Base-by-base conservation (phyloP, 2,329 filamentous ascomycete species). In the Exserohilum turcica region DNA sequence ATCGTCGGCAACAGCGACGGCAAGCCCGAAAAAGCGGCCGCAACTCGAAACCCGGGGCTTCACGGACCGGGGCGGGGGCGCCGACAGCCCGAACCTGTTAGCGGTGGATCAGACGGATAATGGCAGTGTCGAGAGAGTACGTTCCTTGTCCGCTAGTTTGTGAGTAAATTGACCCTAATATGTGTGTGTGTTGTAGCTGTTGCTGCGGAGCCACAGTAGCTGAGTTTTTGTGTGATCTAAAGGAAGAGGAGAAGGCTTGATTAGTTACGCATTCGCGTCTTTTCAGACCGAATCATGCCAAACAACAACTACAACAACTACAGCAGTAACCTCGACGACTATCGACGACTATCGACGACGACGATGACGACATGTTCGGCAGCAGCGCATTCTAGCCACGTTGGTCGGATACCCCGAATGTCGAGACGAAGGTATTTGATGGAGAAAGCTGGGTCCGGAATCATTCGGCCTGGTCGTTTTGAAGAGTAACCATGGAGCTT, bases 31-130 rank as follows among this genome's bases (percentile, higher is more conserved):
- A 56, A 63, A 63, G 56, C 78, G 86, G 52, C 86, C 86, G 33
- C 71, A 75, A n/a, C 68, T 86, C 56, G 79, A 89, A 62, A 77
- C 81, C 43, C 82, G 90, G 55, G 83, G 90, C 13, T 84, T 87
- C 64, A 92, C 89, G n/a, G 86, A 86, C 51, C 82, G 83, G 38
- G 88, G 87, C 43, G 80, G 83, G 9, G 80, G 81, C 15, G 73
- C 82, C 49, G 85, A 86, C 47, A 90, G 86, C 71, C 87, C 88
- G 21, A 79, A 82, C 27, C 76, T 88, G 46, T 76, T 87, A 45
- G 84, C 82, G 52, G 81, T 81, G 52, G 82, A 85, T 63, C 78
- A 83, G 67, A 82, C 82, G 39, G 86, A 90, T 78, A 85, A 90
- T 77, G 42, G 50, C 42, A 84, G 79, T 68, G 74, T 84, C 61